A percentile compares a stretch with the other conserved stretches of the same genome.
Conservation (phyloP, 2,329 filamentous ascomycete genomes). For the Pseudocercospora pini-densiflorae region DNA sequence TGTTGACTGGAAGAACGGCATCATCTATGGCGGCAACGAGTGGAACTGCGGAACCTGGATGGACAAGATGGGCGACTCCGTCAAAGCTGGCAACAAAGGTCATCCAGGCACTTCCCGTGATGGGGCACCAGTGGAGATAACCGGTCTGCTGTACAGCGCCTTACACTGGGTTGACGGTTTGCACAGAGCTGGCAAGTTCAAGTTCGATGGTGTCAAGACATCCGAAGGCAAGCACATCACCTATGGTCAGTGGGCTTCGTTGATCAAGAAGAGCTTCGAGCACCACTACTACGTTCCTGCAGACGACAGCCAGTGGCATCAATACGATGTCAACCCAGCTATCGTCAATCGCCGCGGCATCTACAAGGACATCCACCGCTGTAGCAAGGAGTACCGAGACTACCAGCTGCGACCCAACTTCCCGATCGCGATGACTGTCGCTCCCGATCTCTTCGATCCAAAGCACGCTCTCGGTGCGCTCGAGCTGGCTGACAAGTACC, state of each 20-base stretch:
- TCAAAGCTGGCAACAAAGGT: slow-evolving; percentile 87
- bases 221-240: slow-evolving; percentile 59
- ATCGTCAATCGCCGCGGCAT: slow-evolving; percentile 91
- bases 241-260: slow-evolving; percentile 77
- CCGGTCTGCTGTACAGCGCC: slow-evolving; percentile 87
- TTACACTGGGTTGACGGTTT: slow-evolving; percentile 78
- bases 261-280: slow-evolving; percentile 87
- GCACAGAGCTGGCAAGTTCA: slow-evolving; percentile 69
- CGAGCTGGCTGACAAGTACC: slow-evolving; percentile 74
- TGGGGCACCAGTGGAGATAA: slow-evolving; percentile 93
- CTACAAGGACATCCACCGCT: slow-evolving; percentile 96
- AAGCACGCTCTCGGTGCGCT: slow-evolving; percentile 79
- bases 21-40: slow-evolving; percentile 94
- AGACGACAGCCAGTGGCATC: slow-evolving; percentile 68
- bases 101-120: slow-evolving; percentile 96
- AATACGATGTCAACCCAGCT: slow-evolving; percentile 78
- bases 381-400: slow-evolving; percentile 94
- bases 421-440: slow-evolving; percentile 92
- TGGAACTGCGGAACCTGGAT: slow-evolving; percentile 98
- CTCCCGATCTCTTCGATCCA: slow-evolving; percentile 82
- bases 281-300: slow-evolving; percentile 85
- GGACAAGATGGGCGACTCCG: slow-evolving; percentile 99
- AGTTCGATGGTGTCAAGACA: slow-evolving; percentile 70
- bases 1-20: slow-evolving; percentile 87
- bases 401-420: slow-evolving; percentile 97